Base-by-base conservation (phyloP, 2,329 filamentous ascomycete species). In the Didymella keratinophila region DNA sequence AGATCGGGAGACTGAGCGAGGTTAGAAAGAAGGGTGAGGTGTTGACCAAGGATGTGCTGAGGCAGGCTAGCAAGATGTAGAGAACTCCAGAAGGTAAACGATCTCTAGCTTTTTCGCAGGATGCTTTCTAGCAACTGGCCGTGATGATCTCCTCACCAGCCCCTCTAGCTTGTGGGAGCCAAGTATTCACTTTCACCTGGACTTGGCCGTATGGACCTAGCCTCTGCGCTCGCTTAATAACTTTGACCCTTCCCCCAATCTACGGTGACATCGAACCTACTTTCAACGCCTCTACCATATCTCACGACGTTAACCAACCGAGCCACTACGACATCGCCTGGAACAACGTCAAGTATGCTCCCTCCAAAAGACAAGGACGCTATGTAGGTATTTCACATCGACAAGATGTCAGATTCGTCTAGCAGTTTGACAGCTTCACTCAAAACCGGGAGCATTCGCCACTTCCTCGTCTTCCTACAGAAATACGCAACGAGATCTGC, bases 1-100 rank as follows among this genome's bases (percentile, higher is more conserved):
- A 78, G 62, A 81, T 86, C 70, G 87, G 87, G 2, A 75, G 85
- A 63, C 71, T 90, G 68, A 80, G 80, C 32, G 80, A 83, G 55
- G 75, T 79, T 39, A 80, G 79, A 67, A 81, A 78, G 60, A 78
- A 81, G 9, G 82, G 81, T 0, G 84, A 87, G 59, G 78, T 82
- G 63, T 71, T 86, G 39, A 84, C 82, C 1, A 80, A 78, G 60
- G 80, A 83, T 64, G 80, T 82, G 47, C 69, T 86, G 66, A 78
- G 77, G 64, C 78, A 80, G 67, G 83, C 82, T 52, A 80, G 81
- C 63, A 83, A 83, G 72, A 75, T 83, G 53, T 71, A 43, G 41
- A 7, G 10, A n/a, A 7, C 25, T 4, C 8, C 16, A 9, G 7
- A 16, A 39, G 34, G 16, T 39, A 12, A 39, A 12, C 1, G 21